Evolutionary conservation across 257 asterid species (phyloP).

Genomic region (Craterostigma plantagineum): DNA sequence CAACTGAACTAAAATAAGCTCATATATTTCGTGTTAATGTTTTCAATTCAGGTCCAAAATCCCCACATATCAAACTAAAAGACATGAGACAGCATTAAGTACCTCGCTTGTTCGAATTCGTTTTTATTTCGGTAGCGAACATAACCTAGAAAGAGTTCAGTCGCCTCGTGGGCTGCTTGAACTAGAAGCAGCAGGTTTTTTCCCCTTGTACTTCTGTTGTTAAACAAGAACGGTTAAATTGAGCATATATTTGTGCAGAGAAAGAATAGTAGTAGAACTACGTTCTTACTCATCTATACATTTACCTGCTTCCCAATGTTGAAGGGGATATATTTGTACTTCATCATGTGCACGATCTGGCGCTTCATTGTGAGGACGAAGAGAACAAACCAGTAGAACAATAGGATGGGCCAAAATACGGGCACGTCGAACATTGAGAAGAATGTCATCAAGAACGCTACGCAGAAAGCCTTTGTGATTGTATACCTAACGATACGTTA

Average conservation of each 20-base stretch:
- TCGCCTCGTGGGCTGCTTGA: not conserved
- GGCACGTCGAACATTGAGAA: constrained; percentile 5
- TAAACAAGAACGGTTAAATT: not conserved
- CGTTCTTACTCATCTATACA: not conserved
- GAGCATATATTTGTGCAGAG: not conserved
- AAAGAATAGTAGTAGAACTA: not conserved
- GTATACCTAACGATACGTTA: constrained; percentile 3
- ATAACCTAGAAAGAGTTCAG: not conserved
- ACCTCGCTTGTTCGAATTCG: no score
- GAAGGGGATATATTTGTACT: constrained; percentile 1
- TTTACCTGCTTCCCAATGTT: constrained; percentile 5
- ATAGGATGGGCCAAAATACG: constrained; percentile 1
- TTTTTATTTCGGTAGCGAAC: no score
- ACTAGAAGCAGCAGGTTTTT: constrained; percentile 1
- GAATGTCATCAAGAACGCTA: constrained; percentile 3
- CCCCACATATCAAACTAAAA: no score
- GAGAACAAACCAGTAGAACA: constrained; percentile 2
- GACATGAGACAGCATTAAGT: no score
- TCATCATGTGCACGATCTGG: constrained; percentile 4
- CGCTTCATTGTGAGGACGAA: constrained; percentile 3
- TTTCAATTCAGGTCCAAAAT: no score
- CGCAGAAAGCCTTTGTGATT: constrained; percentile 3
- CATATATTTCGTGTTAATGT: no score
- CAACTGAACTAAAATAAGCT: no score
- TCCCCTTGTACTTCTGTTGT: constrained; percentile 3